Evolutionary conservation across 225 moss, liverwort and hornwort species (phyloP), one percentile per base, ranked within the genome.

Genomic region (Rhytidiadelphus loreus): DNA sequence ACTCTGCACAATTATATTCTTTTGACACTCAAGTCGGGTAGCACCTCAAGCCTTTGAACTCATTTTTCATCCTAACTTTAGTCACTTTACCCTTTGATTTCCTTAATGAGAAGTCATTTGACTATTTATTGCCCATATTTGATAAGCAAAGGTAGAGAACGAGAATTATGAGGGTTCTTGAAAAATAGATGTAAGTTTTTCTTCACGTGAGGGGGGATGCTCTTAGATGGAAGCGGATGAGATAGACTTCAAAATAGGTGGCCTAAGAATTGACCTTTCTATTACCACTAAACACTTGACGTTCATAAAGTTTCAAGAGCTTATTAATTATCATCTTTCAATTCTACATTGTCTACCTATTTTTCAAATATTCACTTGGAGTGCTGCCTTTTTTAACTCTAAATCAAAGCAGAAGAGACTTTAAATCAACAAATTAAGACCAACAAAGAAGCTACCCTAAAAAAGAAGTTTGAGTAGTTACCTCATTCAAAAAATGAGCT

Each of bases 271-370:
- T 30, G 5, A 24, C 12, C 12, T 48, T 32, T 75, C 5, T 75
- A 48, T 9, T 32, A 43, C 9, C 6, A 28, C 0, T 12, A 0
- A 41, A 70, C 2, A 2, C 2, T 0, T 28, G 0, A 25, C 6
- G 1, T 44, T 72, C 0, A 2, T 2, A 0, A 26, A 44, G 3
- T 44, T 72, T 72, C 3, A 9, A 28, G 4, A 71, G 71, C 16
- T 1, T 28, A 71, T 44, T 4, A 0, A 0, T 26, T 70, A 70
- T 26, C 14, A 15, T 41, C 41, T 41, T 2, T 71, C 26, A n/a
- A n/a, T n/a, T n/a, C n/a, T n/a, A n/a, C n/a, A n/a, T n/a, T n/a
- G n/a, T n/a, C n/a, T n/a, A n/a, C n/a, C n/a, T n/a, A n/a, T n/a
- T n/a, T n/a, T n/a, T n/a, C n/a, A n/a, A n/a, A n/a, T n/a, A n/a